Evolutionary conservation across 768 basidiomycete genomes (phyloP).

Genomic region (Rhodotorula diobovata): DNA sequence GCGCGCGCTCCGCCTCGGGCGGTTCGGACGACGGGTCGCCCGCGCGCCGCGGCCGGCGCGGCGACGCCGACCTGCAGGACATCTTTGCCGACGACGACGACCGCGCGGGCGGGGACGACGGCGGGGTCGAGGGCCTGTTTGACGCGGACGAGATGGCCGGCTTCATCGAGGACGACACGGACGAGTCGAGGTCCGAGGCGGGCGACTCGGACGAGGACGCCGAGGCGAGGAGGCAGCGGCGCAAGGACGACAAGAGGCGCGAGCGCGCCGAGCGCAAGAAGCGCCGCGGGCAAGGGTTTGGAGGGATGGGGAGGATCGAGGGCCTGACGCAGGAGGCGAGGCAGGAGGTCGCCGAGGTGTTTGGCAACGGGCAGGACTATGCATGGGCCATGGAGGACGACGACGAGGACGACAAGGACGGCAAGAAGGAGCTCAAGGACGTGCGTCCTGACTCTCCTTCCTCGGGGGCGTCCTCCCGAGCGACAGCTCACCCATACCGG

Average conservation of each 20-base stretch:
- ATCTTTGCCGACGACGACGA: constrained; percentile 81
- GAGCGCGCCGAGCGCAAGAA: constrained; percentile 53
- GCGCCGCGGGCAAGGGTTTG: constrained; percentile 45
- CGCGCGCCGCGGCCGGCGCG: constrained; percentile 44
- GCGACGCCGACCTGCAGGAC: constrained; percentile 46
- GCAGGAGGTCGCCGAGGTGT: constrained; percentile 93
- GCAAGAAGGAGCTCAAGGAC: constrained; percentile 79
- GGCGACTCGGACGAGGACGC: constrained; percentile 55
- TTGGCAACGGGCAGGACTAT: constrained; percentile 93
- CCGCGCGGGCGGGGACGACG: constrained; percentile 38
- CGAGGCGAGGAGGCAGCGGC: constrained; percentile 64
- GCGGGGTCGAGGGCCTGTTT: constrained; percentile 60
- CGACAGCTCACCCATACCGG: neutral
- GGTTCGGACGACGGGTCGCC: constrained; percentile 58
- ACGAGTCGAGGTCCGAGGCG: constrained; percentile 44
- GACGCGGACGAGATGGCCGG: constrained; percentile 79
- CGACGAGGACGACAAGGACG: constrained; percentile 70
- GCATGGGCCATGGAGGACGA: constrained; percentile 73
- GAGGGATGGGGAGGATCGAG: constrained; percentile 21
- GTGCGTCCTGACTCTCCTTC: constrained; percentile 52
- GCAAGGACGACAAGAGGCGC: constrained; percentile 60
- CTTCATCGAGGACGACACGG: constrained; percentile 58
- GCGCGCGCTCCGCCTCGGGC: constrained; percentile 61
- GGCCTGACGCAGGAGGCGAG: constrained; percentile 55
- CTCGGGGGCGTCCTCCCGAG: neutral